phyloP scores from a whole-genome alignment of 75 land plant genomes.

The Sequoiadendron giganteum region DNA sequence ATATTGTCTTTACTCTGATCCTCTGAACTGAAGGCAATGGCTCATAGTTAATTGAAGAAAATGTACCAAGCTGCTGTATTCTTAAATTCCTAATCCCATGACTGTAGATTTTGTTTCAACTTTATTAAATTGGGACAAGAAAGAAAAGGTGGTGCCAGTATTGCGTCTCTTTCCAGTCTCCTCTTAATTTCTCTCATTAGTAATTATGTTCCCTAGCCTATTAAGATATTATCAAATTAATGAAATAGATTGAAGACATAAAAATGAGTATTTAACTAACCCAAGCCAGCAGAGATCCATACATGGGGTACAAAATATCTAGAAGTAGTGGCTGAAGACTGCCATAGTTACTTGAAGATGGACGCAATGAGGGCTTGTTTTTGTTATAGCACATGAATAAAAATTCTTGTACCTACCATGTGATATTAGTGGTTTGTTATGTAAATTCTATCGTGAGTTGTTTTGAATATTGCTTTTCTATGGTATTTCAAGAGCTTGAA shows the following conservation, averaged over 20 bases:
- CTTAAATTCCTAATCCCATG: neutral
- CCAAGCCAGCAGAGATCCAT: neutral
- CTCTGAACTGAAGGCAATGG: neutral
- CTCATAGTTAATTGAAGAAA: neutral
- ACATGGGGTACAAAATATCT: neutral
- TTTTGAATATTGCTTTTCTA: neutral
- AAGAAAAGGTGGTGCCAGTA: neutral
- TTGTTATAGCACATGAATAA: neutral
- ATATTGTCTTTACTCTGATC: neutral
- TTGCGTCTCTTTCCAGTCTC: neutral
- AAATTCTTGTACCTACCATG: neutral
- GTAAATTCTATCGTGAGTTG: neutral
- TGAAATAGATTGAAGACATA: neutral
- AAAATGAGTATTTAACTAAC: neutral
- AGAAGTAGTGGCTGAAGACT: neutral
- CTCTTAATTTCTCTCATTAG: neutral
- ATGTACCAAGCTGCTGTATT: neutral
- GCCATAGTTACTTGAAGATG: neutral
- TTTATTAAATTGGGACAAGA: neutral
- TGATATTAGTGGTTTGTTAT: neutral
- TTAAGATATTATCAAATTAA: neutral
- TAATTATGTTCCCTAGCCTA: neutral
- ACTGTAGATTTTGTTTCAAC: neutral
- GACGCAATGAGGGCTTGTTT: neutral
- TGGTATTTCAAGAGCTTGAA: neutral